Evolutionary conservation across 1,139 yeast species (phyloP).

Genomic region (Chernovozyma aurita): DNA sequence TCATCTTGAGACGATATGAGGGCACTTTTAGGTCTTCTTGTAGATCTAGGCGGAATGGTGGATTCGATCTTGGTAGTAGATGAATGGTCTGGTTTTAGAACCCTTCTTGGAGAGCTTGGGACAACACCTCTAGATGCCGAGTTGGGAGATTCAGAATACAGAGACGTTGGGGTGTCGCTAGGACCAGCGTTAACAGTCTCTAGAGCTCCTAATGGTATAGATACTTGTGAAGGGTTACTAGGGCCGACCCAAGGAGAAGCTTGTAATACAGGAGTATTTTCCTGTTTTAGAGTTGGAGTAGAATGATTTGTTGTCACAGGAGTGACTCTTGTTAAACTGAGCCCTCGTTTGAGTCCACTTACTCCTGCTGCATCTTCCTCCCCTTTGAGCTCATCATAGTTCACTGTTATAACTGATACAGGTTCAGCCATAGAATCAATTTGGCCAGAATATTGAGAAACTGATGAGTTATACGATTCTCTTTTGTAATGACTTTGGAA

Average conservation of each 20-base stretch:
- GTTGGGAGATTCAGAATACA: slow-evolving; percentile 4
- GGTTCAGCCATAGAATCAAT: slow-evolving; percentile 7
- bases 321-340: slow-evolving; percentile 4
- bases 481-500: slow-evolving; percentile 2
- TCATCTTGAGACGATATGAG: slow-evolving; percentile 9
- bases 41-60: slow-evolving; percentile 40
- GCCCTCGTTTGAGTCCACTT: slow-evolving; percentile 3
- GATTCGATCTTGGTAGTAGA: slow-evolving; percentile 36
- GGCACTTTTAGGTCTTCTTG: slow-evolving; percentile 36
- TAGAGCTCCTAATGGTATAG: slow-evolving; percentile 3
- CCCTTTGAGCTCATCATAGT: slow-evolving; percentile 3
- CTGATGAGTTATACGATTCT: slow-evolving; percentile 4
- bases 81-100: slow-evolving; percentile 23
- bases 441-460: slow-evolving; percentile 7
- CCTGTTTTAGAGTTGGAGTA: background rate
- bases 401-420: slow-evolving; percentile 7
- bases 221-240: background rate
- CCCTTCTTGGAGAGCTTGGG: background rate
- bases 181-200: slow-evolving; percentile 5
- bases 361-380: slow-evolving; percentile 1
- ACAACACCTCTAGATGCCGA: background rate
- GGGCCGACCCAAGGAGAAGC: background rate
- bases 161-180: slow-evolving; percentile 6
- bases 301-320: background rate
- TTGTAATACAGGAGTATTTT: background rate